Evolutionary conservation across 2,329 filamentous ascomycete species (phyloP).

Genomic region (Alternaria viburni): DNA sequence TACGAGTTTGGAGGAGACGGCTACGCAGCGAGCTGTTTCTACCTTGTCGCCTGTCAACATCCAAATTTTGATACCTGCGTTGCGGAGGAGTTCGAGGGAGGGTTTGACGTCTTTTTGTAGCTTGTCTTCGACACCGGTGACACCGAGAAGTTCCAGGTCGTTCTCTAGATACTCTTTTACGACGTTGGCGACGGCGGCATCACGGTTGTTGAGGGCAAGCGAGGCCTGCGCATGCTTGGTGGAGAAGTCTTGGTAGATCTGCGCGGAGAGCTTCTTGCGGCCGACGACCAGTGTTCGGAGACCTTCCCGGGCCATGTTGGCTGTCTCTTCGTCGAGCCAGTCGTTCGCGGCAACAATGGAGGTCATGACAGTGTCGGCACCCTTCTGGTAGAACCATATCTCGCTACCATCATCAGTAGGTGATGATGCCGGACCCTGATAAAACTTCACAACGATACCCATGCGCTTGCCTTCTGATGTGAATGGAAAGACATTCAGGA

Average conservation of each 20-base stretch:
- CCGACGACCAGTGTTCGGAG: constrained; percentile 93
- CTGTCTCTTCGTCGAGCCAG: constrained; percentile 98
- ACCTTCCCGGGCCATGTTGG: constrained; percentile 99
- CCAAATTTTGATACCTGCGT: constrained; percentile 99
- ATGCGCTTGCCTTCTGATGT: constrained; percentile 98
- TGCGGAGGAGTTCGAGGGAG: constrained; percentile 90
- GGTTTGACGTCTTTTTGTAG: constrained; percentile 95
- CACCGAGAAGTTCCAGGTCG: constrained; percentile 90
- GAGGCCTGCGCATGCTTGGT: constrained; percentile 78
- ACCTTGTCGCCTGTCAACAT: constrained; percentile 99
- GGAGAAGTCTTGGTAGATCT: constrained; percentile 83
- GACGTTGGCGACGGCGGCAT: constrained; percentile 79
- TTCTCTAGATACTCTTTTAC: constrained; percentile 82
- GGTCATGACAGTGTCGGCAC: constrained; percentile 98
- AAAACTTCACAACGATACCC: constrained; percentile 93
- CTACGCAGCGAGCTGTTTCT: constrained; percentile 95
- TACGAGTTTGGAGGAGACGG: constrained; percentile 92
- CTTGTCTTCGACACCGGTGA: constrained; percentile 97
- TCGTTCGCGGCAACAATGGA: constrained; percentile 94
- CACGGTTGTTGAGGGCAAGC: constrained; percentile 78
- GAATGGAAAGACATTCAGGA: constrained; percentile 95
- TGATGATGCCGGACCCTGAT: constrained; percentile 50
- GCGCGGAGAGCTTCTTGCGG: constrained; percentile 79
- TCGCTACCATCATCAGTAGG: constrained; percentile 67
- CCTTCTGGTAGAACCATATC: constrained; percentile 99